Evolutionary conservation across 768 basidiomycete species (phyloP), one percentile per base, ranked within the genome.

Genomic region (Megacollybia marginata): DNA sequence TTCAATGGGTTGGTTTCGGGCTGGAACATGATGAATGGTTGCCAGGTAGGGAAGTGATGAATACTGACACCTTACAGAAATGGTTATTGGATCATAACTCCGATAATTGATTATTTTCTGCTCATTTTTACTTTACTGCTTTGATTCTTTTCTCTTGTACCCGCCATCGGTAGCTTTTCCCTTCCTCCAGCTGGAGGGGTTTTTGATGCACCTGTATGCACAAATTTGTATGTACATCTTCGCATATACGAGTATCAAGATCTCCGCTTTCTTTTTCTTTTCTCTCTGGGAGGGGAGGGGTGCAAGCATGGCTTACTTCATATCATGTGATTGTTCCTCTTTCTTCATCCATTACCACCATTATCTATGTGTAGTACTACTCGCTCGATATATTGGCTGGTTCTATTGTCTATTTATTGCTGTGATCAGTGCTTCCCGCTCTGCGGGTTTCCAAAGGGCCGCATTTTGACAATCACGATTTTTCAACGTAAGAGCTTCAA

Each of bases 1-100:
- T 72, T 0, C 51, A 56, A 10, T 36, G 35, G 35, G 35, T 36
- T 36, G 35, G 35, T 36, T 36, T 10, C 16, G 35, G 35, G 10
- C 35, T 16, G 10, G 35, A 36, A 16, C 10, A 36, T 10, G 35
- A 36, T 16, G 10, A 16, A 10, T 36, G 35, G 35, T 36, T 36
- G 35, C 35, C 35, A 16, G 35, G 35, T 10, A 36, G 35, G 35
- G 35, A 36, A 36, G 35, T 36, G 10, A 16, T 10, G 16, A 16
- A 36, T 10, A 10, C 10, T 16, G 35, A 36, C 10, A 16, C 16
- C 10, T 16, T 36, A 10, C 10, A 36, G 10, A 36, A 36, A 10
- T 36, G 35, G n/a, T n/a, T n/a, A n/a, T n/a, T n/a, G 35, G 35
- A 36, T 10, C 10, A 16, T 10, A 36, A 36, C 10, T 10, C 16